phyloP scores from a whole-genome alignment of 2,329 filamentous ascomycete species.

The Apiospora marii region DNA sequence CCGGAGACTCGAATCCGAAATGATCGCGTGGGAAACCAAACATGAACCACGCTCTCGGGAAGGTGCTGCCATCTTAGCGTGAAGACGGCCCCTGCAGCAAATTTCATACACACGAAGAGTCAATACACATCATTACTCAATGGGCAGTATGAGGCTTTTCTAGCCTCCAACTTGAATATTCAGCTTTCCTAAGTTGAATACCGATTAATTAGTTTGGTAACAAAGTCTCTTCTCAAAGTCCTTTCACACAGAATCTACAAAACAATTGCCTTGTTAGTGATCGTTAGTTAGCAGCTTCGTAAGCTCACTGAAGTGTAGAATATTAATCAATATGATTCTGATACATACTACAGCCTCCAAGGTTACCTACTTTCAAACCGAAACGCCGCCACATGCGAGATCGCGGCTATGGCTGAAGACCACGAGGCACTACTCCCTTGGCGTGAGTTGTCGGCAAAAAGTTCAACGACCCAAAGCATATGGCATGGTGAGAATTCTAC shows the following conservation, averaged over 20 bases:
- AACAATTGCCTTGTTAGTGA: no score
- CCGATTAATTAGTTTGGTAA: no score
- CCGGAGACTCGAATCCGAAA: not conserved
- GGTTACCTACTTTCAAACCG: not conserved
- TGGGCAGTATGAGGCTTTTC: no score
- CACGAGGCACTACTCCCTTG: no score
- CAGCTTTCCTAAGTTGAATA: no score
- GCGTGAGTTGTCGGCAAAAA: not conserved
- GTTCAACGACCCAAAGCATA: not conserved
- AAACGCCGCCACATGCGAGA: not conserved
- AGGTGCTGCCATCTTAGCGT: not conserved
- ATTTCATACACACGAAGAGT: no score
- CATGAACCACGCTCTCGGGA: not conserved
- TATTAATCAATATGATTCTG: not conserved
- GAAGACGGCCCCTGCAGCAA: not conserved
- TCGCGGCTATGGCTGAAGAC: not conserved
- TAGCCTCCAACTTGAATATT: no score
- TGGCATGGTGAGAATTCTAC: not conserved
- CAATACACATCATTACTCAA: no score
- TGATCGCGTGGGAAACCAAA: not conserved
- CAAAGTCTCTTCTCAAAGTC: no score
- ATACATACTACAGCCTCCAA: not conserved
- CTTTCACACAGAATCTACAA: no score
- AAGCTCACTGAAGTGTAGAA: not conserved
- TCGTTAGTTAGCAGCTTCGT: not conserved